A percentile compares a stretch with the other conserved stretches of the same genome.
Conservation (phyloP, 2,329 filamentous ascomycete species). For the Phialophora macrospora region DNA sequence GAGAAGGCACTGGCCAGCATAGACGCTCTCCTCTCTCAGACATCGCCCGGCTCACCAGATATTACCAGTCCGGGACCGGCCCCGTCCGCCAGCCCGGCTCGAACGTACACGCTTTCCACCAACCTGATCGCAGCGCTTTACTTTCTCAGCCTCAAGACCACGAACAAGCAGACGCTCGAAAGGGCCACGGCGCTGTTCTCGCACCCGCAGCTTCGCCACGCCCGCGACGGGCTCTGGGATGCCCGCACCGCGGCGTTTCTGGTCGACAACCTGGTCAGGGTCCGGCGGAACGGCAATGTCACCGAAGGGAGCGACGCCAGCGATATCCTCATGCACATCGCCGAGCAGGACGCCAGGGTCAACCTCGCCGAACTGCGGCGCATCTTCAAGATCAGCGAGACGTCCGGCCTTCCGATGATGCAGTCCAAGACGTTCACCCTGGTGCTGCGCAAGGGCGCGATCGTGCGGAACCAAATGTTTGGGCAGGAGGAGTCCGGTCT, state of each 20-base stretch:
- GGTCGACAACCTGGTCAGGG: constrained; percentile 24
- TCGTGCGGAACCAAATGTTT: neutral
- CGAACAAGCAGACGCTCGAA: constrained; percentile 20
- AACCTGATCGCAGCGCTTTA: constrained; percentile 39
- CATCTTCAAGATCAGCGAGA: constrained; percentile 6
- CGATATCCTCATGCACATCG: constrained; percentile 8
- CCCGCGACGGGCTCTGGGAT: constrained; percentile 40
- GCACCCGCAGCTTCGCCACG: constrained; percentile 26
- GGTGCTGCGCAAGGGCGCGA: neutral
- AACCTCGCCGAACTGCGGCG: constrained; percentile 2
- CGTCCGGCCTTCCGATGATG: constrained; percentile 14
- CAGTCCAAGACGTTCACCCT: constrained; percentile 17
- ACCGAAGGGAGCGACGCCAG: constrained; percentile 27
- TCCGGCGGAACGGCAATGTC: constrained; percentile 16
- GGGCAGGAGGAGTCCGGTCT: neutral
- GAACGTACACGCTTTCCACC: constrained; percentile 38
- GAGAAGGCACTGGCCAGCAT: constrained; percentile 1
- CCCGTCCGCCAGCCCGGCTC: neutral
- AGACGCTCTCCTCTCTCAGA: neutral
- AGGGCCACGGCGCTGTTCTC: constrained; percentile 34
- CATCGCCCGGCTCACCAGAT: neutral
- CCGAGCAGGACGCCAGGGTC: neutral
- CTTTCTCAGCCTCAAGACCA: constrained; percentile 40
- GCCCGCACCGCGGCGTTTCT: constrained; percentile 31
- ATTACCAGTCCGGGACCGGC: neutral